Base-by-base conservation (phyloP, 345 rosid genomes). In the Punica granatum region DNA sequence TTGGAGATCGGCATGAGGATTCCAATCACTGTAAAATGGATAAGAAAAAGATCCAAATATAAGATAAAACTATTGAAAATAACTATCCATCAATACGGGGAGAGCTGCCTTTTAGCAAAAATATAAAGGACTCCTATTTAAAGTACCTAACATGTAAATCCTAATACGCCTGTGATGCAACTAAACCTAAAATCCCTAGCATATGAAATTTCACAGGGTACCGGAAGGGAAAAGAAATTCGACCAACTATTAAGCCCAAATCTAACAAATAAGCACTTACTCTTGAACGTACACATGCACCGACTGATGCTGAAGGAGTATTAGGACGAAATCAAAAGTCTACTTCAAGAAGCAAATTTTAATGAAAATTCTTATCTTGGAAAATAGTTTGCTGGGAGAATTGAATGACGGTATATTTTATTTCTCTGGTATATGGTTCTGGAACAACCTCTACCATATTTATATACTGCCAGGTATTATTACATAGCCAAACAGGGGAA, bases 1-100 rank as follows among this genome's bases (percentile, higher is more conserved):
- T 79, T 95, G 99, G 70, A 92, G 93, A 86, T 95, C 98, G 71
- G 99, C 99, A 84, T 95, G 98, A 31, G 98, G 99, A 81, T 95
- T 95, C 99, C 99, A 95, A 80, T 95, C 99, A 77, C 99, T 95
- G 73, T 66, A 73, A 13, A 49, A 48, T 32, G 60, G 46, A 83
- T 67, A 70, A 58, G 34, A 60, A 9, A 60, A 59, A 39, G 15
- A 51, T 63, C 60, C 54, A 19, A 48, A 34, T 53, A 28, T 25
- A 16, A 10, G 36, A 61, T 2, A 67, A 6, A 67, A 51, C n/a
- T 49, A 13, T 31, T 26, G 64, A 23, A 13, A 41, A 42, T 33
- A 68, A 39, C 35, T 48, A 31, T 2, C 28, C 36, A n/a, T 3
- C 23, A n/a, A n/a, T n/a, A n/a, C n/a, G n/a, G n/a, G n/a, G n/a